Base-by-base conservation (phyloP, 1,284 basidiomycete genomes). In the Tilletia indica region DNA sequence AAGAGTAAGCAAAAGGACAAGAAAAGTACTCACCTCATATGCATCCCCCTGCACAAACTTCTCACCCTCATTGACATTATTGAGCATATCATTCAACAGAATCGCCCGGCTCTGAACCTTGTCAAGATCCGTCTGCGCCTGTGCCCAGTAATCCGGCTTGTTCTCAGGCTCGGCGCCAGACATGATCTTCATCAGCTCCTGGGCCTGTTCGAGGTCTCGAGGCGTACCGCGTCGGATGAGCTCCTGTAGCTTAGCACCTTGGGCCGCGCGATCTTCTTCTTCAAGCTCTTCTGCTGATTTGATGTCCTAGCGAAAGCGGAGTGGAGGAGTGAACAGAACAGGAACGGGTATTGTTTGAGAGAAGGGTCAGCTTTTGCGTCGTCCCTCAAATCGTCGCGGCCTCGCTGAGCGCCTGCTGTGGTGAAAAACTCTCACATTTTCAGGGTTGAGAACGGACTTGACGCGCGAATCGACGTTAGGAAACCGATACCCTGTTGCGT, bases 211-310 rank as follows among this genome's bases (percentile, higher is more conserved):
- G 5, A 99, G 88, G 85, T 99, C 97, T 73, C 93, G 89, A 0
- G 97, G 97, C 21, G 94, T 97, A 9, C 96, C 97, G 71, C 97
- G 88, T 69, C 97, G 90, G 77, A 99, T 98, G 42, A 99, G 89
- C 84, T 99, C 97, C 86, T 99, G 97, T 38, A 99, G 87, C 88
- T 99, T 99, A 4, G 96, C 96, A 0, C 91, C 91, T 85, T 99
- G 97, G 0, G 96, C 97, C 70, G 91, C 91, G 34, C 96, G 88
- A 84, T 98, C 97, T 83, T 99, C 97, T 76, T 91, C 91, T 82
- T 99, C 97, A 3, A 99, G 89, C 85, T 99, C 96, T 72, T 96
- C 93, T 0, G 96, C 94, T 0, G 93, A 91, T 87, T 97, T 97
- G 39, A 98, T 87, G 75, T 91, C 92, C 91, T 95, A 78, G 5